A percentile compares a stretch with the other conserved stretches of the same genome.
Conservation (phyloP, 345 rosid genomes). For the Populus pruinosa region DNA sequence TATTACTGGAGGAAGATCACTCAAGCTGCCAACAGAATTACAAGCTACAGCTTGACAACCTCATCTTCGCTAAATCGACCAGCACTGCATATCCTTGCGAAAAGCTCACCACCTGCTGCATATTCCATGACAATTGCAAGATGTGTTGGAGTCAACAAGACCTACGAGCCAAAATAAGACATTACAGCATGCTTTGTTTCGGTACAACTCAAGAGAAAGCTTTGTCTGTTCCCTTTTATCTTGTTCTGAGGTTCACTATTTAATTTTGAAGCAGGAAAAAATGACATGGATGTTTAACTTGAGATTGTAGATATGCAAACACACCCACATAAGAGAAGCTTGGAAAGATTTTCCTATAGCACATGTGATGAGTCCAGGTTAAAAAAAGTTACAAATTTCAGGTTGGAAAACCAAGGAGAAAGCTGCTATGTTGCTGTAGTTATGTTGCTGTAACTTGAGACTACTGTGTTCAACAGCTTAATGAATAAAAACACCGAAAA, state of each 20-base stretch:
- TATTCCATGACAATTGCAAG: conserved; percentile 84
- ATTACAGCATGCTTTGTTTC: background rate
- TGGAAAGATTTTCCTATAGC: background rate
- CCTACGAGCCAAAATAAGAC: conserved; percentile 28
- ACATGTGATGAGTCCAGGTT: too few relatives aligned
- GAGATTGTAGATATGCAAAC: too few relatives aligned
- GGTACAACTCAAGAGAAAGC: conserved; percentile 1
- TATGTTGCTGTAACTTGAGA: background rate
- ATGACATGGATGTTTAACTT: background rate
- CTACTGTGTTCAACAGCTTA: too few relatives aligned
- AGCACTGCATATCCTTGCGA: conserved; percentile 68
- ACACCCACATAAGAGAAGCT: too few relatives aligned
- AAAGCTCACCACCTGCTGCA: conserved; percentile 91
- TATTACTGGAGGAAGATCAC: background rate
- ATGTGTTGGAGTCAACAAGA: conserved; percentile 72
- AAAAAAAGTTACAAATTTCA: too few relatives aligned
- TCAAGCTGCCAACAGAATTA: background rate
- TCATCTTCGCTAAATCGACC: conserved; percentile 94
- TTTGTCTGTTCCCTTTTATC: background rate
- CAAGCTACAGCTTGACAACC: conserved; percentile 36
- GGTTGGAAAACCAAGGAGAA: too few relatives aligned
- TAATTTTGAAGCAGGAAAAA: background rate
- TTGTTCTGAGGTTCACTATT: background rate
- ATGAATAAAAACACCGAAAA: background rate
- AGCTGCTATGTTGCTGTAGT: too few relatives aligned